These are phyloP conservation scores for Leccinum uliginosum DNA, from an alignment of 768 basidiomycete species.

Conservation along the genomic window DNA sequence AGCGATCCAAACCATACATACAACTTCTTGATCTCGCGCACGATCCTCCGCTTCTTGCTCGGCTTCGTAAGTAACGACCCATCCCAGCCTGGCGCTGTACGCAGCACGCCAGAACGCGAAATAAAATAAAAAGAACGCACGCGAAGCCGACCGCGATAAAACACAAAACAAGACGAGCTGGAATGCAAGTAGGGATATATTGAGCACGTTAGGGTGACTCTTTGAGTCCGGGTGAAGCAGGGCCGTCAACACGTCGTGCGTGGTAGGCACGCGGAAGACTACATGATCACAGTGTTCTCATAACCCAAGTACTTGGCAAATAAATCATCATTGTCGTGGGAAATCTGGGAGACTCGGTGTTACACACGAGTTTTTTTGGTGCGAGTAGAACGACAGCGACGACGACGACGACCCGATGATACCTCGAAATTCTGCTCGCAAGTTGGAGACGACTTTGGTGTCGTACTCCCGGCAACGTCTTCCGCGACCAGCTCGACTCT, in stretches of 20 bases:
- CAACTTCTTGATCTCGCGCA: conserved; percentile 65
- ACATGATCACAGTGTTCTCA: too few relatives aligned
- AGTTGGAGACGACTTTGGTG: conserved; percentile 41
- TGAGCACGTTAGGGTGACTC: conserved; percentile 84
- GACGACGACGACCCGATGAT: conserved; percentile 21
- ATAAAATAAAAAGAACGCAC: conserved; percentile 78
- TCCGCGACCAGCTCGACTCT: conserved; percentile 65
- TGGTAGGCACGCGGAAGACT: conserved; percentile 94
- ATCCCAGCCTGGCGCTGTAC: conserved; percentile 92
- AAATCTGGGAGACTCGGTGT: too few relatives aligned
- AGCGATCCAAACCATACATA: too few relatives aligned
- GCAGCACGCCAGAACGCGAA: conserved; percentile 91
- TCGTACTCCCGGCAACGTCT: conserved; percentile 62
- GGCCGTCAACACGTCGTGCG: conserved; percentile 83
- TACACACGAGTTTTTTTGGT: conserved; percentile 8
- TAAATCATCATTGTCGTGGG: too few relatives aligned
- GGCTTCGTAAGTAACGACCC: conserved; percentile 92
- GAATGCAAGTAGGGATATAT: conserved; percentile 69
- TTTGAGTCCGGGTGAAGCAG: conserved; percentile 84
- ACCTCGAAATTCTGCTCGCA: conserved; percentile 26
- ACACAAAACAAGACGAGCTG: conserved; percentile 72
- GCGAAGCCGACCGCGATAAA: conserved; percentile 53
- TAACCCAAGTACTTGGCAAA: too few relatives aligned
- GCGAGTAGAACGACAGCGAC: conserved; percentile 10
- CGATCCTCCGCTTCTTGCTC: conserved; percentile 94